phyloP scores from a whole-genome alignment of 2,329 filamentous ascomycete species.

The Cladophialophora bantiana region DNA sequence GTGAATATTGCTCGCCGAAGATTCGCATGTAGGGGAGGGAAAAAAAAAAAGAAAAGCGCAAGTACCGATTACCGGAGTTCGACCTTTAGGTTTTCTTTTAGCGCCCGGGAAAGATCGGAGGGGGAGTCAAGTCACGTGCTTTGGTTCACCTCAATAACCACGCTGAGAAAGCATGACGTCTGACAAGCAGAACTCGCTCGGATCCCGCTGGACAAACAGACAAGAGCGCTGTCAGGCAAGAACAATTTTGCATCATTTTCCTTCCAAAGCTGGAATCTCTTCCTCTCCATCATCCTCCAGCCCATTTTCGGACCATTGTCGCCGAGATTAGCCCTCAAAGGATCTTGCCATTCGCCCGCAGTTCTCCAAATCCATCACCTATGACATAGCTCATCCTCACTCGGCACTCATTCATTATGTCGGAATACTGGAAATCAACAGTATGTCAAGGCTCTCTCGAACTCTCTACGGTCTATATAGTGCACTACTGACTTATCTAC shows the following conservation, averaged over 20 bases:
- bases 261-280: background rate
- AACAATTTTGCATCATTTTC: background rate
- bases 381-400: slow-evolving; percentile 28
- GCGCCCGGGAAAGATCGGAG: slow-evolving; percentile 12
- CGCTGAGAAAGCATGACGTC: slow-evolving; percentile 1
- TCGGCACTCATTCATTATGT: slow-evolving; percentile 63
- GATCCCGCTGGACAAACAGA: background rate
- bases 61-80: slow-evolving; percentile 9
- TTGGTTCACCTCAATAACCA: background rate
- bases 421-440: slow-evolving; percentile 98
- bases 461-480: background rate
- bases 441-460: slow-evolving; percentile 47
- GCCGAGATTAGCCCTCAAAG: slow-evolving; percentile 2
- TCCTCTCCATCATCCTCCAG: background rate
- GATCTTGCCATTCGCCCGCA: slow-evolving; percentile 26
- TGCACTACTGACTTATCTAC: slow-evolving; percentile 38
- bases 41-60: slow-evolving; percentile 12
- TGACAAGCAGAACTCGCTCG: background rate
- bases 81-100: slow-evolving; percentile 6
- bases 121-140: background rate
- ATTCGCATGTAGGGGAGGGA: slow-evolving; percentile 6
- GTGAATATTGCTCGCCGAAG: slow-evolving; percentile 8
- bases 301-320: slow-evolving; percentile 16
- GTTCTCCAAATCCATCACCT: slow-evolving; percentile 15
- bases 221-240: background rate